Conservation (phyloP, 2,329 filamentous ascomycete species). For the Incumbomyces delicatus region DNA sequence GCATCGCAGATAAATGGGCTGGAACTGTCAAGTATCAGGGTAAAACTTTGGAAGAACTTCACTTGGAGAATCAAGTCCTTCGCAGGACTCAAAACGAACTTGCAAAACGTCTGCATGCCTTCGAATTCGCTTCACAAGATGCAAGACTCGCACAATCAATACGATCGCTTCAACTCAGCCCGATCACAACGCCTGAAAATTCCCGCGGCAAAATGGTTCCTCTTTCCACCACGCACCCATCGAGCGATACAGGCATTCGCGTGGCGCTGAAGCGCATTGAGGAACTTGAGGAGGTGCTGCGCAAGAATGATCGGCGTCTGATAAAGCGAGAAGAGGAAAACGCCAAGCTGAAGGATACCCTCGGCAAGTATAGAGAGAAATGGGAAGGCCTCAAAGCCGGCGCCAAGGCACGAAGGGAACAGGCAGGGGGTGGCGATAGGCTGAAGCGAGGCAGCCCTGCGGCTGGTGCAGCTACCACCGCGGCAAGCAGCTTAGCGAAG, state of each 20-base stretch:
- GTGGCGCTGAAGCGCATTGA: slow-evolving; percentile 37
- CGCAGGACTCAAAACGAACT: slow-evolving; percentile 79
- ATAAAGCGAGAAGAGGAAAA: slow-evolving; percentile 54
- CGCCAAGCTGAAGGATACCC: slow-evolving; percentile 46
- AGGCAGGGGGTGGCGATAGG: slow-evolving; percentile 5
- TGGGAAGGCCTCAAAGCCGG: slow-evolving; percentile 62
- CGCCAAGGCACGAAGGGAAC: slow-evolving; percentile 39
- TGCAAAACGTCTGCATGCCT: slow-evolving; percentile 78
- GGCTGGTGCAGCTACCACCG: neutral
- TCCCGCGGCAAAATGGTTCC: slow-evolving; percentile 17
- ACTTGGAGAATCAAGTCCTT: slow-evolving; percentile 76
- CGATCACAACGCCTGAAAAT: slow-evolving; percentile 18
- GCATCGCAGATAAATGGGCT: slow-evolving; percentile 6
- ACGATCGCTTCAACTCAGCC: slow-evolving; percentile 36
- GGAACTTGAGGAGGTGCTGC: slow-evolving; percentile 60
- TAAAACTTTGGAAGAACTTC: slow-evolving; percentile 77
- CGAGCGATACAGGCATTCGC: slow-evolving; percentile 22
- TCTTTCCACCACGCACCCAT: neutral
- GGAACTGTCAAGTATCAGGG: slow-evolving; percentile 21
- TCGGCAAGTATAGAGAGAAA: slow-evolving; percentile 51
- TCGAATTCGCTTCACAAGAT: slow-evolving; percentile 87
- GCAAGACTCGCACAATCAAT: slow-evolving; percentile 74
- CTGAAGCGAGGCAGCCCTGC: neutral
- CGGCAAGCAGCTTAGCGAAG: neutral
- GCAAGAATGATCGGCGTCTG: slow-evolving; percentile 48